Conservation (phyloP, 1,139 yeast genomes). For the Lodderomyces oxycetoniae region DNA sequence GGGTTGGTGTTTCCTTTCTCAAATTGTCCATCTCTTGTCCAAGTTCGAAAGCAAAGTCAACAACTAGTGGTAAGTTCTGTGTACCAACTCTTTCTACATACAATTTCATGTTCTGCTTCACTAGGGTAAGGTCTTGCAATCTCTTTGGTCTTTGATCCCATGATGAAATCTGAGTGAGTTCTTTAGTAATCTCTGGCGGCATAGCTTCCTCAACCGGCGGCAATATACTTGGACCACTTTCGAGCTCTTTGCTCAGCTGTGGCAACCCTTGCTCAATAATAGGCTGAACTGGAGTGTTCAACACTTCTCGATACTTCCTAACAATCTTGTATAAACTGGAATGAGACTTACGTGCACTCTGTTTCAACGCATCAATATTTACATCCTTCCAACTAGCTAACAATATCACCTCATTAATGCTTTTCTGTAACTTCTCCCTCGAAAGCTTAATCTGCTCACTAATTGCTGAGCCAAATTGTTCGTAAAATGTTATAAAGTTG, state of each 20-base stretch:
- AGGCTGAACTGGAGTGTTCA: constrained; percentile 50
- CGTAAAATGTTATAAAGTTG: constrained; percentile 62
- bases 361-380: constrained; percentile 86
- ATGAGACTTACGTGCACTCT: constrained; percentile 88
- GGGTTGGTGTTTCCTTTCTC: constrained; percentile 71
- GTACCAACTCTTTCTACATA: constrained; percentile 37
- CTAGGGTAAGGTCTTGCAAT: constrained; percentile 45
- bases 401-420: constrained; percentile 75
- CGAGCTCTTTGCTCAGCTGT: background rate
- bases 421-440: constrained; percentile 63
- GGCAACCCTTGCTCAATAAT: constrained; percentile 61
- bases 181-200: constrained; percentile 17
- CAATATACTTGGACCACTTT: background rate
- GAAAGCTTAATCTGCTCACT: constrained; percentile 40
- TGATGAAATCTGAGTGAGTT: constrained; percentile 20
- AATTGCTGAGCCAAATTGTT: constrained; percentile 55
- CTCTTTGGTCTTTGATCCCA: constrained; percentile 58
- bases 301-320: constrained; percentile 68
- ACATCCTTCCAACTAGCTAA: constrained; percentile 98
- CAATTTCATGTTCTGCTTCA: constrained; percentile 52
- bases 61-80: constrained; percentile 36
- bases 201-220: constrained; percentile 11
- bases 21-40: constrained; percentile 57
- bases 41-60: constrained; percentile 52
- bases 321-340: constrained; percentile 76